Conservation (phyloP, 768 basidiomycete species). For the Nevesoporus exiguus region DNA sequence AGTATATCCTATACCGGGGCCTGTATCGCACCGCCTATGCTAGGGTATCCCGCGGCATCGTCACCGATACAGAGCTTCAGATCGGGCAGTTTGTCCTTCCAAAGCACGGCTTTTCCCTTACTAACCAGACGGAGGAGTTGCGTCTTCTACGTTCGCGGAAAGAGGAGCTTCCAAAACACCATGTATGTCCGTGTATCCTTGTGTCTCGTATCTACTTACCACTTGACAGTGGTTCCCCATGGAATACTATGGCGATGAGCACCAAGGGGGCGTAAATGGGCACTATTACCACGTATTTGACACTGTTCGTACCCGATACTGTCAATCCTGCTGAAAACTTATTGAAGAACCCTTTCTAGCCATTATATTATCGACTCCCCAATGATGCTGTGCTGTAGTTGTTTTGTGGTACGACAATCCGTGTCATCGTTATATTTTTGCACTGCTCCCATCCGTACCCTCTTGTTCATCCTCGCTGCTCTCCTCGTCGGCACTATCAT, state of each 20-base stretch:
- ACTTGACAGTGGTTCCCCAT: slow-evolving; percentile 67
- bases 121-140: slow-evolving; percentile 57
- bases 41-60: slow-evolving; percentile 73
- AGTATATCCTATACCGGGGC: slow-evolving; percentile 86
- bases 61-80: slow-evolving; percentile 90
- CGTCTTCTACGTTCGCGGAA: slow-evolving; percentile 67
- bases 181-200: slow-evolving; percentile 42
- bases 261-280: slow-evolving; percentile 57
- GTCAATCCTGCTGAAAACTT: background rate
- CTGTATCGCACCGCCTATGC: slow-evolving; percentile 80
- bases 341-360: slow-evolving; percentile 30
- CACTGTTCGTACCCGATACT: slow-evolving; percentile 44
- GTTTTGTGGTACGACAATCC: background rate
- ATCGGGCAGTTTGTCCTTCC: slow-evolving; percentile 83
- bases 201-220: background rate
- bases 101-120: slow-evolving; percentile 46
- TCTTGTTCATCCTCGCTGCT: slow-evolving; percentile 19
- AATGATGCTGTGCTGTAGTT: slow-evolving; percentile 39
- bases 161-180: slow-evolving; percentile 59
- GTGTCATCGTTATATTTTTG: slow-evolving; percentile 13
- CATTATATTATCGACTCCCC: slow-evolving; percentile 53
- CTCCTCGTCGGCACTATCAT: slow-evolving; percentile 23
- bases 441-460: slow-evolving; percentile 16
- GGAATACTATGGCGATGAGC: slow-evolving; percentile 58
- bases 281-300: slow-evolving; percentile 78